Evolutionary conservation across 306 rosid genomes (phyloP), one percentile per base, ranked within the genome.

Genomic region (Acmispon strigosus): DNA sequence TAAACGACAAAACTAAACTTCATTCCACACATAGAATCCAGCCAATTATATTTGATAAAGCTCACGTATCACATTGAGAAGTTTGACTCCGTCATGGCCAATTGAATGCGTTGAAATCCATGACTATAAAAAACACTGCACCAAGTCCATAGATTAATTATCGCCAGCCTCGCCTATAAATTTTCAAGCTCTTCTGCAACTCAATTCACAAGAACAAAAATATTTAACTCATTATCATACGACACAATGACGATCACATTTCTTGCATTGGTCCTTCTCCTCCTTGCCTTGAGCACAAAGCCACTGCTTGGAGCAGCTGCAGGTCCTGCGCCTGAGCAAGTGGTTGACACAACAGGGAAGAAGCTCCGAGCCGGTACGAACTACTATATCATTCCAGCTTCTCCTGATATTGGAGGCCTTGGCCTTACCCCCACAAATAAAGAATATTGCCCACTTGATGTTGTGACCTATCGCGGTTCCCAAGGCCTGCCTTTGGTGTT

Each of bases 311-410:
- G 60, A 16, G 63, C 65, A 18, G 73, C 58, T 2, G n/a, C n/a
- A n/a, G 55, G 51, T 43, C 29, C 73, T 32, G 29, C 64, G 11
- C 69, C 80, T 4, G 18, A 60, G 16, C 41, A 67, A 7, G 79
- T 85, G 49, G 57, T 69, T 7, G 89, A 82, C 74, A 53, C 41
- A 56, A 42, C 55, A 9, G 75, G 76, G 14, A 70, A 54, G 75
- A 70, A 22, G 19, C 18, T 56, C 0, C 55, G 34, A 34, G 58
- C 39, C 0, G 79, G 79, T 5, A 27, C 11, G 0, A 3, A 39
- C 39, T 85, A 79, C 54, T 50, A 65, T 16, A 65, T 53, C 12
- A 19, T 56, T 47, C 66, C 75, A 0, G 57, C 55, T 14, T 24
- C 75, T 1, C 4, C 18, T 6, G 6, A 44, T 1, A 36, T 5